A percentile compares a stretch with the other conserved stretches of the same genome.
phyloP scores from a whole-genome alignment of 169 alveolate genomes.

The Cryptosporidium bovis region DNA sequence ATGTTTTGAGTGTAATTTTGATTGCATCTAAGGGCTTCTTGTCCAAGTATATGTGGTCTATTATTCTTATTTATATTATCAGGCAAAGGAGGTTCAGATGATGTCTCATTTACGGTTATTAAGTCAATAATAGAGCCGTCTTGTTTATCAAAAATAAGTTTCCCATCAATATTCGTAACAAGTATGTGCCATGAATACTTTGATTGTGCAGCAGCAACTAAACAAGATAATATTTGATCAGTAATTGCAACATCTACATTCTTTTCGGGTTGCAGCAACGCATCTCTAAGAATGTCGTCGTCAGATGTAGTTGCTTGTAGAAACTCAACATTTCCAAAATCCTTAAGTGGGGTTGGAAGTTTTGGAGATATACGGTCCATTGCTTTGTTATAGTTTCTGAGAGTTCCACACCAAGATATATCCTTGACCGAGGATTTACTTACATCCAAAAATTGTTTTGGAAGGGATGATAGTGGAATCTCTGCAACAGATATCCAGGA shows the following conservation, averaged over 20 bases:
- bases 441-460: constrained; percentile 83
- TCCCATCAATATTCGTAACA: constrained; percentile 86
- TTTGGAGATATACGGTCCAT: constrained; percentile 88
- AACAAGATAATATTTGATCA: constrained; percentile 88
- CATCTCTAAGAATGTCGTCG: constrained; percentile 85
- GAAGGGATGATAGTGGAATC: constrained; percentile 86
- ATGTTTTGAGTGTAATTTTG: constrained; percentile 89
- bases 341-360: constrained; percentile 80
- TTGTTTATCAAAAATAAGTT: constrained; percentile 88
- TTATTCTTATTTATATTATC: constrained; percentile 89
- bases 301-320: constrained; percentile 88
- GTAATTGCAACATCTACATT: constrained; percentile 87
- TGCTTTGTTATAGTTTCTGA: constrained; percentile 84
- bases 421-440: constrained; percentile 84
- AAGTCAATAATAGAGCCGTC: constrained; percentile 91
- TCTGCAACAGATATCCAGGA: constrained; percentile 89
- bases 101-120: constrained; percentile 90
- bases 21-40: constrained; percentile 89
- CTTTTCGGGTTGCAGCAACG: constrained; percentile 76
- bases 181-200: constrained; percentile 91
- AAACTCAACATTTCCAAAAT: constrained; percentile 81
- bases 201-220: constrained; percentile 90
- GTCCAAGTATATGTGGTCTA: constrained; percentile 88
- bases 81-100: constrained; percentile 90
- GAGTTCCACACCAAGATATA: constrained; percentile 88